These are phyloP conservation scores for Talaromyces sp. DNA, from an alignment of 2,329 filamentous ascomycete genomes.

Conservation along the genomic window DNA sequence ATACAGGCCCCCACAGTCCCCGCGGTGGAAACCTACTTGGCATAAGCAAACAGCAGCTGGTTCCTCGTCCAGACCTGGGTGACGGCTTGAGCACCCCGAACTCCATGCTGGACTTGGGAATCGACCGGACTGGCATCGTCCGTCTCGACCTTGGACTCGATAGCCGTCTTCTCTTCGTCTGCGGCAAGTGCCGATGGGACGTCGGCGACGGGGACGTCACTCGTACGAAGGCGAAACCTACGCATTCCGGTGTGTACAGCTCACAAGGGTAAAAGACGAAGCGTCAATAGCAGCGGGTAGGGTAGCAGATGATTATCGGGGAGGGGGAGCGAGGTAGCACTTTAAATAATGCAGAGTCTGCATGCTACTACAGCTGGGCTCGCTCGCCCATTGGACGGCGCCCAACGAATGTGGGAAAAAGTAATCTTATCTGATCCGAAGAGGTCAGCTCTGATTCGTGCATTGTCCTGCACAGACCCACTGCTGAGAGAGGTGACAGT, in stretches of 20 bases:
- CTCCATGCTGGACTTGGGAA: neutral
- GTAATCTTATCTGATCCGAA: neutral
- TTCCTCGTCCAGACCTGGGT: conserved; percentile 7
- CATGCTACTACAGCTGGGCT: neutral
- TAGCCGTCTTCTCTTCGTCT: neutral
- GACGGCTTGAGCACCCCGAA: conserved; percentile 1
- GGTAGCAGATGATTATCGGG: neutral
- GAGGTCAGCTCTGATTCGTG: neutral
- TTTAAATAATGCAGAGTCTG: neutral
- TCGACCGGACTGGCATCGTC: neutral
- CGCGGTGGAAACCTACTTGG: neutral
- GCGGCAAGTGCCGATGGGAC: neutral
- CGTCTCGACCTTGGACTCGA: neutral
- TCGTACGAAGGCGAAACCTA: neutral
- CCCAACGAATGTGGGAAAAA: neutral
- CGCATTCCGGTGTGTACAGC: neutral
- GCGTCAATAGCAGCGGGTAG: neutral
- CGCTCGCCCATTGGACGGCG: too few relatives aligned
- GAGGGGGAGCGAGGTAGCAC: neutral
- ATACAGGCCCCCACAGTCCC: neutral
- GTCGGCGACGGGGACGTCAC: neutral
- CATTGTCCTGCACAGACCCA: neutral
- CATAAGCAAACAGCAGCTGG: conserved; percentile 5
- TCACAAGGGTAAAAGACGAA: neutral
- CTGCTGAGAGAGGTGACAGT: too few relatives aligned